Conservation (phyloP, 352 stramenopile genomes). For the Phytophthora cactorum region DNA sequence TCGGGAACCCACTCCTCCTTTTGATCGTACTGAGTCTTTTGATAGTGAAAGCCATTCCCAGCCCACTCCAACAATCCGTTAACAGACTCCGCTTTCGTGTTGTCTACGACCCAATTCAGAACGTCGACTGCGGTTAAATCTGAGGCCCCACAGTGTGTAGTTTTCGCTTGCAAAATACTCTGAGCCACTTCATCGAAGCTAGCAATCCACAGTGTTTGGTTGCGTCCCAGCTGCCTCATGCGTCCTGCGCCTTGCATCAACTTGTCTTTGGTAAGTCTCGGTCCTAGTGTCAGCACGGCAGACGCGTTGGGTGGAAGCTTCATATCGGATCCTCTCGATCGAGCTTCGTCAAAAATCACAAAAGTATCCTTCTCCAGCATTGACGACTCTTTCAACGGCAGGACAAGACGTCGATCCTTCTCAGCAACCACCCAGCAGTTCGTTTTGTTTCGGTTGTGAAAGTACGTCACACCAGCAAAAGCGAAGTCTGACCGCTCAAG, state of each 20-base stretch:
- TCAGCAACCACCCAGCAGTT: conserved; percentile 85
- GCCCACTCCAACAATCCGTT: neutral
- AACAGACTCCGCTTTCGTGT: neutral
- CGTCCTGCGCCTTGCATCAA: conserved; percentile 92
- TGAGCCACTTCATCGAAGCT: conserved; percentile 73
- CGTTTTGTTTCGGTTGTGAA: conserved; percentile 51
- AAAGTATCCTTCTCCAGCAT: conserved; percentile 87
- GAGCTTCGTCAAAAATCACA: conserved; percentile 91
- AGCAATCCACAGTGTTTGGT: conserved; percentile 74
- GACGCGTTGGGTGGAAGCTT: conserved; percentile 71
- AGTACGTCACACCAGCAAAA: conserved; percentile 81
- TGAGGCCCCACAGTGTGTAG: neutral
- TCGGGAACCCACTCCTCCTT: neutral
- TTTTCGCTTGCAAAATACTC: conserved; percentile 3
- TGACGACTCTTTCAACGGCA: conserved; percentile 61
- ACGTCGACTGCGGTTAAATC: neutral
- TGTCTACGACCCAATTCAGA: neutral
- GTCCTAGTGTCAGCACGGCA: conserved; percentile 84
- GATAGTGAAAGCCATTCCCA: neutral
- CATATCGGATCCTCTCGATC: conserved; percentile 88
- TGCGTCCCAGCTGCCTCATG: conserved; percentile 74
- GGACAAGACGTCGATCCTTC: conserved; percentile 42
- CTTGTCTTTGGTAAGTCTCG: conserved; percentile 91
- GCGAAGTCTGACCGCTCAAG: conserved; percentile 30
- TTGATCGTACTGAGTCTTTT: neutral